Evolutionary conservation across 305 asterid species (phyloP), one percentile per base, ranked within the genome.

Genomic region (Fraxinus nigra): DNA sequence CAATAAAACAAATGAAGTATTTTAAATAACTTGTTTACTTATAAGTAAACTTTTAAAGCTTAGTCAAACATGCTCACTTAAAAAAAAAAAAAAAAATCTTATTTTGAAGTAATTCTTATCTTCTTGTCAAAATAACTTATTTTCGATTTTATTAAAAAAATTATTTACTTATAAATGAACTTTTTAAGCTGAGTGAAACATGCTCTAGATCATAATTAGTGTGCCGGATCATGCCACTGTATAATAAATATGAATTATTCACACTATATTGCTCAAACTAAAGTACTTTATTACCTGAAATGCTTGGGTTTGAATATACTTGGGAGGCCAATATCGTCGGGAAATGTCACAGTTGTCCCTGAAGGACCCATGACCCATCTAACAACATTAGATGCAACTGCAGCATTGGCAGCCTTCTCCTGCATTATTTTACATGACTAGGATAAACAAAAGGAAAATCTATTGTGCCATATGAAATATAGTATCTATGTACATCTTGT

Each of bases 281-380:
- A 73, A 61, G 33, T 43, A 43, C 51, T 43, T 13, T n/a, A 11
- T 5, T 87, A 92, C 98, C 51, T 91, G 92, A 86, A 88, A 70
- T 89, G 85, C 82, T 89, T 92, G 61, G 92, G 87, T 75, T 94
- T 87, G 34, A 94, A 91, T 84, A 92, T 91, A 78, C 92, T 89
- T 33, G 97, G 98, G 84, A 94, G 94, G 82, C 98, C 96, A 79
- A 92, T 86, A 81, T 90, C 97, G 18, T 85, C 79, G 9, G 98
- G 95, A 87, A 94, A 94, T 76, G 90, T 92, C 34, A 94, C 97
- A 22, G 88, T 86, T 77, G 95, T 92, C 84, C 96, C 97, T 10
- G 96, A 89, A 75, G 97, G 96, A 83, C 95, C 94, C 80, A 87
- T 89, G 78, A 92, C 85, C 98, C 98, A 94, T 90, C 97, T 86